Evolutionary conservation across 2,329 filamentous ascomycete species (phyloP).

Genomic region (Zymoseptoria crescenta): DNA sequence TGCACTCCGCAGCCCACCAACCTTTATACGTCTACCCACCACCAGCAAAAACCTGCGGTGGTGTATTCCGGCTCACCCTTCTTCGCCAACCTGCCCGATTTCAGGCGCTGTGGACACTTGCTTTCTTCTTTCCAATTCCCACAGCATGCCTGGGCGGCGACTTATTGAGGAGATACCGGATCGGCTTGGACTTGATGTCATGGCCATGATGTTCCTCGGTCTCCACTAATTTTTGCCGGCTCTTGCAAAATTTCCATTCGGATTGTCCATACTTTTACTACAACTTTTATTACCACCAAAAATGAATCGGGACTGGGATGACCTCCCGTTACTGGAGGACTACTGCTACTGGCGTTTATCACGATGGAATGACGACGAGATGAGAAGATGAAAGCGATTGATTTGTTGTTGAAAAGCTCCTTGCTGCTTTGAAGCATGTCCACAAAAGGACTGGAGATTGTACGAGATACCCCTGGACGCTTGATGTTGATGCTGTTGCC

Average conservation of each 20-base stretch:
- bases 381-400: background rate
- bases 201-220: no score
- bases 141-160: slow-evolving; percentile 16
- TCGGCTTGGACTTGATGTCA: background rate
- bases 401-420: slow-evolving; percentile 6
- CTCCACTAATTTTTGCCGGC: background rate
- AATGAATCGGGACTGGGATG: background rate
- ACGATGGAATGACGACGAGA: slow-evolving; percentile 9
- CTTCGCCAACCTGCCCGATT: slow-evolving; percentile 14
- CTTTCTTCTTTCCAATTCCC: slow-evolving; percentile 21
- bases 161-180: slow-evolving; percentile 5
- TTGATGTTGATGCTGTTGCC: slow-evolving; percentile 9
- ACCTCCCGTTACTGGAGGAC: background rate
- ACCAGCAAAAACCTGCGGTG: slow-evolving; percentile 18
- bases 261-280: slow-evolving; percentile 2
- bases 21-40: background rate
- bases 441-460: slow-evolving; percentile 9
- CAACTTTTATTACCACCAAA: background rate
- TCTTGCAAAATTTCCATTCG: background rate
- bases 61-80: slow-evolving; percentile 11
- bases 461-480: slow-evolving; percentile 19
- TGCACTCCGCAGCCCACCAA: slow-evolving; percentile 21
- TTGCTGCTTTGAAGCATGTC: background rate
- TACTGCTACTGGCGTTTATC: slow-evolving; percentile 8
- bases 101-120: slow-evolving; percentile 22